Evolutionary conservation across 2,329 filamentous ascomycete genomes (phyloP), one percentile per base, ranked within the genome.

Genomic region (Didymella arachidicola): DNA sequence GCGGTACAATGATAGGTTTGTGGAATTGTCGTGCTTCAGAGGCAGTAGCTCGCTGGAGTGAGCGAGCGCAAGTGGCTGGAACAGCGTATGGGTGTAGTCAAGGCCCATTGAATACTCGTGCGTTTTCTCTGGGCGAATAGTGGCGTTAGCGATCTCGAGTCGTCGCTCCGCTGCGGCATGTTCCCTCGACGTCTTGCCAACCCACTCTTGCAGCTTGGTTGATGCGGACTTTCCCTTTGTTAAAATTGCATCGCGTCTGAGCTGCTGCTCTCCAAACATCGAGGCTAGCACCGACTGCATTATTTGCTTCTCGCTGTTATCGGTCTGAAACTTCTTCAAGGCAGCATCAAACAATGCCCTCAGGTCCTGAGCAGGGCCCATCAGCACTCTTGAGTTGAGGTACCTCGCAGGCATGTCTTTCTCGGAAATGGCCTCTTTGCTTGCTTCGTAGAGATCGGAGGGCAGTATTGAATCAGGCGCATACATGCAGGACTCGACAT

Each of bases 211-310:
- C n/a, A 69, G 38, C 29, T 69, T 72, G 6, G 67, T 53, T 7
- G 43, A 57, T n/a, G 53, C 57, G 14, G 48, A 53, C 18, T 59
- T 62, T 62, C 56, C 74, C 67, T 54, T 77, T 70, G n/a, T 48
- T 14, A 59, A 26, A 49, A 79, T 72, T 2, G 60, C 63, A 58
- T 84, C 79, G 32, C 84, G 77, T 30, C 80, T 70, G 39, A 81
- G 77, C 66, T 86, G 83, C 61, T 86, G 84, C 45, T 84, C 80
- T 22, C 81, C 82, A 53, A 82, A 86, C 22, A 87, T 79, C 32
- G 80, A 78, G 1, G 82, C 77, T 47, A 86, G 77, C 3, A 82
- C 77, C 26, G 78, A 74, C 62, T 82, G 78, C 48, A 82, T 78
- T 5, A 68, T 74, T 29, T 63, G 66, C 19, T 60, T 61, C 34